phyloP scores from a whole-genome alignment of 768 basidiomycete species.

The Hericium coralloides region DNA sequence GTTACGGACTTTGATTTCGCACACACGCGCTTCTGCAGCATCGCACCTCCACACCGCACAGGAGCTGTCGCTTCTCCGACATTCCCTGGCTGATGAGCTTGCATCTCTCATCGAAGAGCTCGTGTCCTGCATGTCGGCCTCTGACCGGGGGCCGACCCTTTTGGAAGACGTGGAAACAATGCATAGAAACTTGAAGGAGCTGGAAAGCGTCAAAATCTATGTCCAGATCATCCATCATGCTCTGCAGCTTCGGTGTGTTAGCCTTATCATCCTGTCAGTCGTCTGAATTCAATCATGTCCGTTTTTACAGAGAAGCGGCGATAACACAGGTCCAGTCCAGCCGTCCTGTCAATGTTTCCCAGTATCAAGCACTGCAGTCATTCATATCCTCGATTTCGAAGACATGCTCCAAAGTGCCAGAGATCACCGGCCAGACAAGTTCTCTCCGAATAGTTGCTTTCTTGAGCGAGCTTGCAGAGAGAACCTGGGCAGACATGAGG shows the following conservation, averaged over 20 bases:
- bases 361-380: slow-evolving; percentile 52
- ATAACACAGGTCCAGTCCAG: slow-evolving; percentile 39
- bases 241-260: slow-evolving; percentile 56
- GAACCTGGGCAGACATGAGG: slow-evolving; percentile 76
- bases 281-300: not conserved
- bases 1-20: slow-evolving; percentile 36
- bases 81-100: slow-evolving; percentile 72
- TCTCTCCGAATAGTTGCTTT: slow-evolving; percentile 54
- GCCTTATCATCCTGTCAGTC: not conserved
- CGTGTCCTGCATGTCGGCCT: slow-evolving; percentile 43
- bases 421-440: slow-evolving; percentile 29
- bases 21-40: slow-evolving; percentile 39
- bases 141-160: slow-evolving; percentile 48
- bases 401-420: slow-evolving; percentile 37
- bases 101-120: slow-evolving; percentile 57
- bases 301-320: slow-evolving; percentile 43
- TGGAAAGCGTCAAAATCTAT: slow-evolving; percentile 70
- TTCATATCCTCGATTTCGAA: slow-evolving; percentile 45
- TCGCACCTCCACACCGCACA: slow-evolving; percentile 55
- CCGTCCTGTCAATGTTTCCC: slow-evolving; percentile 34
- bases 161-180: slow-evolving; percentile 77
- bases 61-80: slow-evolving; percentile 66
- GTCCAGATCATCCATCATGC: slow-evolving; percentile 65
- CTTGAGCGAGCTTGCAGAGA: slow-evolving; percentile 51
- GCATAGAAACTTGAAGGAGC: slow-evolving; percentile 67